Conservation (phyloP, 257 asterid genomes). For the Schizonepeta tenuifolia region DNA sequence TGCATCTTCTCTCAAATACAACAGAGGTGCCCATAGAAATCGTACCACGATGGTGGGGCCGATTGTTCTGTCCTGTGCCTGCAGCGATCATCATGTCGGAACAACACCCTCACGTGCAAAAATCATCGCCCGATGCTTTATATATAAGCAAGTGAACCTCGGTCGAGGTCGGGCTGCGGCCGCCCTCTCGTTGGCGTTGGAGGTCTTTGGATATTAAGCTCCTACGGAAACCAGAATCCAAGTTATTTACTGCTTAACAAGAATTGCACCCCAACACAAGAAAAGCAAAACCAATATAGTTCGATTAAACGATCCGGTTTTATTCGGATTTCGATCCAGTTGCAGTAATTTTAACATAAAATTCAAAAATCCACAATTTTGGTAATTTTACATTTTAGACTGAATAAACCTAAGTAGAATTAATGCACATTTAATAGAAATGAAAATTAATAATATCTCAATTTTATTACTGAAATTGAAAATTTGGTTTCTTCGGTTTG, state of each 20-base stretch:
- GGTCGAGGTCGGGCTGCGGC: conserved; percentile 91
- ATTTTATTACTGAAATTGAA: no score
- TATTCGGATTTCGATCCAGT: no score
- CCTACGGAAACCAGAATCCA: conserved; percentile 51
- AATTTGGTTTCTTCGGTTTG: no score
- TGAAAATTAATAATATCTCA: no score
- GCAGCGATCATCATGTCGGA: not conserved
- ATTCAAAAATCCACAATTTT: no score
- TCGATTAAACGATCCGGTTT: no score
- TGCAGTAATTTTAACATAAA: no score
- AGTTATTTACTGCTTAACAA: conserved; percentile 22
- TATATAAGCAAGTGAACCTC: conserved; percentile 90
- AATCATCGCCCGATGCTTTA: conserved; percentile 26
- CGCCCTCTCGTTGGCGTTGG: conserved; percentile 98
- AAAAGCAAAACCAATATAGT: no score
- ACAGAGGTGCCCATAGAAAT: conserved; percentile 12
- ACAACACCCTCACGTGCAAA: conserved; percentile 20
- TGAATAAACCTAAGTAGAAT: no score
- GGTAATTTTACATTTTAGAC: no score
- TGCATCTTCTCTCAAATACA: conserved; percentile 28
- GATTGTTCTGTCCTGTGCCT: conserved; percentile 3
- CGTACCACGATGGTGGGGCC: not conserved
- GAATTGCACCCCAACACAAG: not conserved
- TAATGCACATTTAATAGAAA: no score
- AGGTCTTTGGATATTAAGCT: conserved; percentile 97